Percentiles rank a stretch among this genome's conserved stretches.
These are phyloP conservation scores for Aspergillus luchuensis DNA, from an alignment of 2,329 filamentous ascomycete genomes.

Conservation along the genomic window DNA sequence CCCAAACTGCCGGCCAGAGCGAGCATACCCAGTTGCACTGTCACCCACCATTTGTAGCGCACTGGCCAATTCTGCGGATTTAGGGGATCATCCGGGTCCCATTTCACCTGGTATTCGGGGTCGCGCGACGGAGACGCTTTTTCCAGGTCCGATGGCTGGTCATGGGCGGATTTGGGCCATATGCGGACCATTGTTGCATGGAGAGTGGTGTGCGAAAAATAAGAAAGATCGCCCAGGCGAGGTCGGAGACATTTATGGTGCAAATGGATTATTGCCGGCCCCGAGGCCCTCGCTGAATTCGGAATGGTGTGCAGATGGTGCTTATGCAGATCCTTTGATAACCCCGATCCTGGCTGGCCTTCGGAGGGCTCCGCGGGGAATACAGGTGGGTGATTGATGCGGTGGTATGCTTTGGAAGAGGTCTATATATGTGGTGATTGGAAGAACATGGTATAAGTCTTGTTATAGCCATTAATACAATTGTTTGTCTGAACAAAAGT, in stretches of 20 bases:
- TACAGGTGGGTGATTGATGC: too few species aligned
- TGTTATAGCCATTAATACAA: too few species aligned
- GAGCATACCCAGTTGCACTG: constrained; percentile 53
- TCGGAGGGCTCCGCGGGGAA: too few species aligned
- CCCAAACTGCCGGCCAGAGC: constrained; percentile 54
- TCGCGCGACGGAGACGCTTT: neutral
- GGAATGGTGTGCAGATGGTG: too few species aligned
- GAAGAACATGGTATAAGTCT: too few species aligned
- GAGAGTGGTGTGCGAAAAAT: neutral
- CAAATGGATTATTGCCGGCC: neutral
- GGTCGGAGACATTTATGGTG: neutral
- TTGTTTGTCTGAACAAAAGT: too few species aligned
- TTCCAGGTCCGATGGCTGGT: neutral
- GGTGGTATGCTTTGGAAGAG: rapidly evolving
- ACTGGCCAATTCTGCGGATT: constrained; percentile 54
- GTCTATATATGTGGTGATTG: too few species aligned
- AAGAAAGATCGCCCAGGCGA: neutral
- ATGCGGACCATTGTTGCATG: neutral
- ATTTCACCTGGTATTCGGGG: constrained; percentile 10
- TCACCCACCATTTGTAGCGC: constrained; percentile 51
- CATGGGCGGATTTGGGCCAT: neutral
- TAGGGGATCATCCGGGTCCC: constrained; percentile 13
- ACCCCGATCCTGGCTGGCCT: too few species aligned
- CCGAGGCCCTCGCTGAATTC: neutral
- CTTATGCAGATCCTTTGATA: too few species aligned